Percentiles rank a stretch among this genome's conserved stretches.
Evolutionary conservation across 176 grass and related monocot species (phyloP).

Genomic region (Aegilops tauschii): DNA sequence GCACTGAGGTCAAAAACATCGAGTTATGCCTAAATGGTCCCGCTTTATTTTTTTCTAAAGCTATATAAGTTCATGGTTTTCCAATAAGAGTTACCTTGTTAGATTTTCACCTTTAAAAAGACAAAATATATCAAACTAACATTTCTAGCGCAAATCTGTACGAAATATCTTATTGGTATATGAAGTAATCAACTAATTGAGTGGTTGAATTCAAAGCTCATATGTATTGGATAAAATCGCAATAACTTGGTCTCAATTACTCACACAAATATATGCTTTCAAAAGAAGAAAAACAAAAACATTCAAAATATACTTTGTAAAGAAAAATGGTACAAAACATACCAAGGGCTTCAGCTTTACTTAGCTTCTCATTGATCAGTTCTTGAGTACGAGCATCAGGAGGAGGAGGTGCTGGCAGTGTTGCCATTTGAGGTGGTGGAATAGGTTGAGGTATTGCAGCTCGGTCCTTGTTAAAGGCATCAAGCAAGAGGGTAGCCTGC

Average conservation of each 20-base stretch:
- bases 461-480: slow-evolving; percentile 90
- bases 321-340: not conserved
- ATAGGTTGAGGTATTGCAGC: slow-evolving; percentile 59
- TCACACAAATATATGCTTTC: not conserved
- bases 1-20: not conserved
- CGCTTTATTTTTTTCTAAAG: not conserved
- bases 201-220: not conserved
- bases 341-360: slow-evolving; percentile 96
- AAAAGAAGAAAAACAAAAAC: not conserved
- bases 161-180: not conserved
- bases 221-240: not conserved
- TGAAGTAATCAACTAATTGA: not conserved
- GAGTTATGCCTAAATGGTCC: not conserved
- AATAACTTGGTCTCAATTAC: not conserved
- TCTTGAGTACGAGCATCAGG: slow-evolving; percentile 87
- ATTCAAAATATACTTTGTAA: not conserved
- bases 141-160: not conserved
- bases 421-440: slow-evolving; percentile 42
- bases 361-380: slow-evolving; percentile 97
- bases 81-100: not conserved
- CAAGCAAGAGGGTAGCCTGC: slow-evolving; percentile 79
- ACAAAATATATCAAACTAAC: not conserved
- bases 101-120: not conserved
- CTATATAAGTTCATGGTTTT: not conserved
- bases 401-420: slow-evolving; percentile 37